Evolutionary conservation across 164 flowering plant genomes (phyloP), one percentile per base, ranked within the genome.

Genomic region (Sextonia rubra): DNA sequence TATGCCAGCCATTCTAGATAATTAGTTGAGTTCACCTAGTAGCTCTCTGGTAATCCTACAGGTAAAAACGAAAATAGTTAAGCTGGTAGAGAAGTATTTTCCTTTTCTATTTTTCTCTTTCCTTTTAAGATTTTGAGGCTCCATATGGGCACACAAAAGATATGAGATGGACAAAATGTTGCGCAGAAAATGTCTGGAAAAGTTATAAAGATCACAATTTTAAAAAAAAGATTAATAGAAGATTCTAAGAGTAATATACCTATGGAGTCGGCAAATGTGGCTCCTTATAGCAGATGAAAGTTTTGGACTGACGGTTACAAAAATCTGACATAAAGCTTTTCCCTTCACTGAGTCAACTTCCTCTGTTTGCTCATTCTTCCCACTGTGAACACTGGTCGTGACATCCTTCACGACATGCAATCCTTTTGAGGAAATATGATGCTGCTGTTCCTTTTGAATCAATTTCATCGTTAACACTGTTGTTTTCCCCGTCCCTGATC

Each of bases 401-500:
- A 63, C 52, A 27, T 22, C 27, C 18, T 67, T 66, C 62, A 15
- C 44, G 32, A 73, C 79, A 68, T 14, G 15, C 20, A 79, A 47
- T 67, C 83, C 88, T 69, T 86, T 72, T 0, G 55, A 63, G 26
- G 86, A 84, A 20, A 82, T n/a, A 48, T 71, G 75, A 47, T 84
- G 76, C 4, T 74, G 77, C 58, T 88, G 81, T 69, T 88, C 91
- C 55, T 77, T 91, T 63, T 79, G 83, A 74, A 80, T 78, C 60
- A 93, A 70, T 72, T 90, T 93, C 91, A 85, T 88, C 0, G 92
- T 90, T 58, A 91, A 75, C 23, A 91, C 85, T 61, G 95, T 90
- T 0, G 98, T 93, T 74, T 93, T 93, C 56, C 98, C 98, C 0
- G 98, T 93, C 7, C 98, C 97, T 0, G 98, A 93, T 62, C 98